Base-by-base conservation (phyloP, 2,329 filamentous ascomycete genomes). In the Trichoderma guizhouense region DNA sequence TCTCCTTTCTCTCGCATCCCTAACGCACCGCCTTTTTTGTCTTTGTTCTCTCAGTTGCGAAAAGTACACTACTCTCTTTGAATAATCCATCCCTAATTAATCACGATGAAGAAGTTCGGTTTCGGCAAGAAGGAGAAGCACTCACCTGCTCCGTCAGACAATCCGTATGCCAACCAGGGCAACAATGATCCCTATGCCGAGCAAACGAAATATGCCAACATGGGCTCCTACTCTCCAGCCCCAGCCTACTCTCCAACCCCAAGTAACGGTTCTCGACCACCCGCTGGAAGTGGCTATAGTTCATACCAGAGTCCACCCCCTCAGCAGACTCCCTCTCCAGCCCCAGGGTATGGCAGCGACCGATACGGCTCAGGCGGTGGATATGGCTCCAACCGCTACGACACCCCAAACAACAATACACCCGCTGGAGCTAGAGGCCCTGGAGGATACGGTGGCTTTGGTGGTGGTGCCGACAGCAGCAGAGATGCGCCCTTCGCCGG, bases 401-500 rank as follows among this genome's bases (percentile, higher is more conserved):
- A 86, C 53, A 77, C 80, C 36, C 76, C 79, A 26, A 75, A 74
- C 57, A 74, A 77, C 74, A 73, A 75, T 36, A 73, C 71, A 12
- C 77, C 79, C 18, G 74, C 79, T 34, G 78, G 78, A 51, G 78
- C 81, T 72, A 80, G 83, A 76, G 86, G 87, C 14, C 84, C 86
- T 12, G 87, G 88, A 61, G 89, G 89, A 32, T 91, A 91, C 74
- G 89, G 90, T 43, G 88, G 88, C 7, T 81, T 91, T 71, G 88
- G 87, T 60, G 82, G 83, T 63, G 83, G 82, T 72, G 80, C 78
- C 65, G 87, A 90, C 70, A 82, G 81, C 72, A 86, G 90, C 74
- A 86, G 90, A 53, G 88, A 91, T 77, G 89, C 87, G 32, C 84
- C 93, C 5, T 93, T 93, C 72, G 75, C 87, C 11, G 86, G 86